Base-by-base conservation (phyloP, 306 rosid species). In the Castanopsis chinensis region DNA sequence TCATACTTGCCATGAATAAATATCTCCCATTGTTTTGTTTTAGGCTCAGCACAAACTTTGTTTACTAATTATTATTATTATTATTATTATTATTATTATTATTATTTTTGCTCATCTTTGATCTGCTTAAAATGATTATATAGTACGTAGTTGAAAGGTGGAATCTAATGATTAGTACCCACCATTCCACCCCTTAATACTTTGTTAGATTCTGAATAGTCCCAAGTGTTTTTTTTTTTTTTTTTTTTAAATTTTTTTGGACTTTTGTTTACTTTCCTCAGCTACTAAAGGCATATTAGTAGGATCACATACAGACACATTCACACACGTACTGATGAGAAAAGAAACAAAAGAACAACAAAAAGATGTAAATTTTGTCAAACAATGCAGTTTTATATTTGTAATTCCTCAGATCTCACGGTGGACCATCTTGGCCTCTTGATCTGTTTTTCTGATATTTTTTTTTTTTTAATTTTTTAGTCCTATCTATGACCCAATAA, bases 41-140 rank as follows among this genome's bases (percentile, higher is more conserved):
- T 33, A 5, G 23, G 45, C 17, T n/a, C 21, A 7, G 49, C 14
- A 71, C 73, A 53, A 33, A 25, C 32, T 10, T 49, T 75, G 13
- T 74, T 19, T 60, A 49, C 53, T 78, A 72, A 43, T 23, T 35
- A 18, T n/a, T 51, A 28, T 71, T n/a, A n/a, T n/a, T n/a, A n/a
- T n/a, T n/a, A n/a, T n/a, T n/a, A n/a, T n/a, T n/a, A n/a, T n/a
- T n/a, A n/a, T n/a, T n/a, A n/a, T n/a, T n/a, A 43, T 23, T 35
- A 18, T n/a, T 51, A 28, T 71, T 49, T 49, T 49, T 28, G 49
- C 52, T 56, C 33, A 63, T 52, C 69, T 19, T 18, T 72, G 72
- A 60, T 73, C 43, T 72, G 45, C 65, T 79, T 64, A 45, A 45
- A 69, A 54, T 41, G 45, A 45, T 41, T 53, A 28, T 69, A 71